A percentile compares a stretch with the other conserved stretches of the same genome.
phyloP scores from a whole-genome alignment of 768 basidiomycete species.

The Tulasnella sp. region DNA sequence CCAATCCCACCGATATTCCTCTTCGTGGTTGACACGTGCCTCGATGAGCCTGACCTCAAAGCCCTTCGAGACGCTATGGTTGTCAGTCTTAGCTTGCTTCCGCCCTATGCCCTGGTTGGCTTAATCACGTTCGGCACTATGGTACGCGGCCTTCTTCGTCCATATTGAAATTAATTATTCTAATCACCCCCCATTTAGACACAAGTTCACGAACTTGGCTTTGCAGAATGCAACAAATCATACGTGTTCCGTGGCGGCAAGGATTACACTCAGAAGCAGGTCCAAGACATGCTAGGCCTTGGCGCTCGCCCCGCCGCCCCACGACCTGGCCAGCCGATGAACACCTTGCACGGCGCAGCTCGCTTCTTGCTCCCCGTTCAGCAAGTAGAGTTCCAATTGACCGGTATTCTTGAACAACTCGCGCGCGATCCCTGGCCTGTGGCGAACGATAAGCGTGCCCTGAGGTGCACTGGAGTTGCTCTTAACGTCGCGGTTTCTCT shows the following conservation, averaged over 20 bases:
- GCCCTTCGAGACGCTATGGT: slow-evolving; percentile 92
- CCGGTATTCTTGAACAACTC: slow-evolving; percentile 83
- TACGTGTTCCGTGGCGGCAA: slow-evolving; percentile 99
- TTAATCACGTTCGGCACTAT: slow-evolving; percentile 96
- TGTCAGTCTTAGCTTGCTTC: slow-evolving; percentile 86
- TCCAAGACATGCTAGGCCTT: slow-evolving; percentile 96
- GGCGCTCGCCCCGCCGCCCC: slow-evolving; percentile 77
- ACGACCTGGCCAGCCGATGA: slow-evolving; percentile 68
- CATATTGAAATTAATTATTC: background rate
- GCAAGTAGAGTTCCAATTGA: slow-evolving; percentile 94
- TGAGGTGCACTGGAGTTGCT: slow-evolving; percentile 94
- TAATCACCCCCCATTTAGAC: slow-evolving; percentile 48
- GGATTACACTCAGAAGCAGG: slow-evolving; percentile 93
- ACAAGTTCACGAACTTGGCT: slow-evolving; percentile 98
- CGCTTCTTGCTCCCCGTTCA: slow-evolving; percentile 88
- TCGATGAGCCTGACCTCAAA: slow-evolving; percentile 93
- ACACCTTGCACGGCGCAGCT: slow-evolving; percentile 69
- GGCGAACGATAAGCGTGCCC: slow-evolving; percentile 84
- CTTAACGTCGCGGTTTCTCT: slow-evolving; percentile 89
- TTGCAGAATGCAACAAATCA: slow-evolving; percentile 92
- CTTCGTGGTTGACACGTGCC: slow-evolving; percentile 94
- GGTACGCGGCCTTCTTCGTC: slow-evolving; percentile 49
- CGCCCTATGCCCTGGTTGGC: slow-evolving; percentile 91
- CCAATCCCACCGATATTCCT: slow-evolving; percentile 95
- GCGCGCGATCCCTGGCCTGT: slow-evolving; percentile 96